phyloP scores from a whole-genome alignment of 2,329 filamentous ascomycete species.

The Gnomoniopsis smithogilvyi region DNA sequence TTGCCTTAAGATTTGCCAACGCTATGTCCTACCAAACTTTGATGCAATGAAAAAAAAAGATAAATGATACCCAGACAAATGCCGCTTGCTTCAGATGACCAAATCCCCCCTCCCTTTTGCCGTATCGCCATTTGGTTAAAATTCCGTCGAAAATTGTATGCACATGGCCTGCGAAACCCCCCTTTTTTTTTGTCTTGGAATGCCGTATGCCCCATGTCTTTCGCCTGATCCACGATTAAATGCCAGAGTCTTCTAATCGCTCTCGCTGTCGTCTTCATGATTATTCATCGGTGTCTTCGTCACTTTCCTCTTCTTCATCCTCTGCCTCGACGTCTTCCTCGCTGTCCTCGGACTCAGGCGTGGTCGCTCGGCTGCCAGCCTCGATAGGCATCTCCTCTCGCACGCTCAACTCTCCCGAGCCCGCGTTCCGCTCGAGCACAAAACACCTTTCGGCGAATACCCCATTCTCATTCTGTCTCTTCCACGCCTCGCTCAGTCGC shows the following conservation, averaged over 20 bases:
- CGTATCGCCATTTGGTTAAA: no score
- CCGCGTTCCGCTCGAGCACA: slow-evolving; percentile 30
- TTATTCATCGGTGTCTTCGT: not conserved
- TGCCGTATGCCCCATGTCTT: no score
- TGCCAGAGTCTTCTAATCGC: not conserved
- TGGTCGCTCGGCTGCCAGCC: slow-evolving; percentile 12
- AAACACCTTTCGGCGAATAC: slow-evolving; percentile 47
- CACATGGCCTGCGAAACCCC: not conserved
- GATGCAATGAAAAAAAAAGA: no score
- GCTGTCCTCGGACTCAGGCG: slow-evolving; percentile 5
- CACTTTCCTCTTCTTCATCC: not conserved
- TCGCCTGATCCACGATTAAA: not conserved
- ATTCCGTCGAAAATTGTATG: not conserved
- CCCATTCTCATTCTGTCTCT: slow-evolving; percentile 35
- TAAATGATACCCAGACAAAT: no score
- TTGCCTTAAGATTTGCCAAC: no score
- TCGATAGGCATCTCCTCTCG: slow-evolving; percentile 24
- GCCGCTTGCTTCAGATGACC: no score
- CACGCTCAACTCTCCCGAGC: slow-evolving; percentile 19
- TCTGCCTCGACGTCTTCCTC: not conserved
- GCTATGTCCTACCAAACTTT: no score
- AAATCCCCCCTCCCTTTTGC: no score
- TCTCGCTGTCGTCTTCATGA: not conserved
- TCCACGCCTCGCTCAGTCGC: slow-evolving; percentile 39
- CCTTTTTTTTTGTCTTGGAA: no score